Evolutionary conservation across 2,329 filamentous ascomycete genomes (phyloP).

Genomic region (Whalleya microplaca): DNA sequence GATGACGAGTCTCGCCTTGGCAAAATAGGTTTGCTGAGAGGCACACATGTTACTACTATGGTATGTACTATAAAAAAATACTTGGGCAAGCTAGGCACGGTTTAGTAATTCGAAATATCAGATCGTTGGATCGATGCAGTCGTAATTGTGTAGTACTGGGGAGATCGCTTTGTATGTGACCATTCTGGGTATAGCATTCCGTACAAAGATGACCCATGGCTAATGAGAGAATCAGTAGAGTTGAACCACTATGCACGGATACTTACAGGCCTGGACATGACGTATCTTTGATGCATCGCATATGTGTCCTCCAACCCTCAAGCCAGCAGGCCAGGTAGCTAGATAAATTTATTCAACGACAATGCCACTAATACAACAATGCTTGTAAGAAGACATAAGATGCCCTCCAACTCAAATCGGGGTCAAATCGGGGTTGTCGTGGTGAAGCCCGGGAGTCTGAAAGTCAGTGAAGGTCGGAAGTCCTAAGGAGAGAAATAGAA

Average conservation of each 20-base stretch:
- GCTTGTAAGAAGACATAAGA: background rate
- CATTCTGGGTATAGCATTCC: background rate
- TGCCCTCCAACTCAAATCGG: background rate
- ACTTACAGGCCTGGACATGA: background rate
- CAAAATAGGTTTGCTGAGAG: background rate
- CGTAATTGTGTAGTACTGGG: no score
- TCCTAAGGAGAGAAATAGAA: background rate
- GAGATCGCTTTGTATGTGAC: background rate
- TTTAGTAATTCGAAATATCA: no score
- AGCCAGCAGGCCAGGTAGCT: background rate
- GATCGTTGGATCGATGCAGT: no score
- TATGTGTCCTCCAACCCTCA: background rate
- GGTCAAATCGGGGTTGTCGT: background rate
- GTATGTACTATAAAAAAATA: no score
- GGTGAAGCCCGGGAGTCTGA: background rate
- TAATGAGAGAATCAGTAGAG: background rate
- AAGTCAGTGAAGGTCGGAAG: background rate
- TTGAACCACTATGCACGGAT: background rate
- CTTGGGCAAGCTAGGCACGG: no score
- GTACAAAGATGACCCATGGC: background rate
- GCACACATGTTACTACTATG: background rate
- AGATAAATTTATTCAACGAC: background rate
- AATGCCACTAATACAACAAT: background rate
- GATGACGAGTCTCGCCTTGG: no score
- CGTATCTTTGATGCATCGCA: background rate